These are phyloP conservation scores for Sugiyamaella valdiviana DNA, from an alignment of 805 yeast genomes.

Conservation along the genomic window DNA sequence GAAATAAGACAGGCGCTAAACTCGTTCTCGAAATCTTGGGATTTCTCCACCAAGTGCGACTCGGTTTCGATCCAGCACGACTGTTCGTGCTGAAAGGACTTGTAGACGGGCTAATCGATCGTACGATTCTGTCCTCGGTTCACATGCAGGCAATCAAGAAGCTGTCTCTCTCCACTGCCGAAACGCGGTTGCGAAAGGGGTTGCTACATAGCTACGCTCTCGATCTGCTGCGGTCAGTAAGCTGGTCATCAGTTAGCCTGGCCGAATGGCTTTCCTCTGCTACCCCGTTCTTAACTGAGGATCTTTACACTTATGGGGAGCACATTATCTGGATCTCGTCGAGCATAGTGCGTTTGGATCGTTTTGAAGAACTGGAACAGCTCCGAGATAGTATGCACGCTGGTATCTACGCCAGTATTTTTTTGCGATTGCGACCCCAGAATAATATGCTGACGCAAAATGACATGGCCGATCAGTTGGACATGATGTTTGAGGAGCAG, in stretches of 20 bases:
- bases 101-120: conserved; percentile 41
- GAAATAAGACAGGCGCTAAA: conserved; percentile 27
- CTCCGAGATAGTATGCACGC: no score
- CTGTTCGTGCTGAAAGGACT: conserved; percentile 56
- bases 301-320: no score
- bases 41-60: conserved; percentile 43
- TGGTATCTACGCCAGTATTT: no score
- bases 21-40: conserved; percentile 35
- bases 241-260: background rate
- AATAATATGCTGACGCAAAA: no score
- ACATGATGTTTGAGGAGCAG: no score
- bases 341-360: background rate
- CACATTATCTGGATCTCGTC: no score
- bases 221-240: conserved; percentile 14
- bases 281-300: no score
- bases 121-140: conserved; percentile 19
- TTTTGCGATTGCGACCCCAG: no score
- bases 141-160: conserved; percentile 24
- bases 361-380: no score
- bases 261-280: conserved; percentile 3
- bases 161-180: conserved; percentile 9
- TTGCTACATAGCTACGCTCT: conserved; percentile 9
- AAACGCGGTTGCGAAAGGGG: conserved; percentile 17
- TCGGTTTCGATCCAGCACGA: conserved; percentile 65
- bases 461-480: no score